Evolutionary conservation across 2,329 filamentous ascomycete genomes (phyloP), one percentile per base, ranked within the genome.

Genomic region (Xylariaceae sp.): DNA sequence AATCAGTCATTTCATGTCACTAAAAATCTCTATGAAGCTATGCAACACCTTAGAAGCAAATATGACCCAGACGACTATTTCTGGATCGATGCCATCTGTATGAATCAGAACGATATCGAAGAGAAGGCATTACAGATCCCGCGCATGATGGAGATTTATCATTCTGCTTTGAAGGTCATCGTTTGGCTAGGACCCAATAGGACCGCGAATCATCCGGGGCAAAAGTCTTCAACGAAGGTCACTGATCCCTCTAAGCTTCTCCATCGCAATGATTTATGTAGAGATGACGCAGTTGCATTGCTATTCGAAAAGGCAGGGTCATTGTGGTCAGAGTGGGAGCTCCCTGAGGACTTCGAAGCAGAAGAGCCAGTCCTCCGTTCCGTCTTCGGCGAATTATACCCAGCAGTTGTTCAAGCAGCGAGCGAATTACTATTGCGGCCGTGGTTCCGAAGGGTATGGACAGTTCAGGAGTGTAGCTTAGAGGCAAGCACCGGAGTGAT

Each of bases 391-490:
- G 47, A 47, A 9, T 42, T 17, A 19, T 60, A 43, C 11, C 42
- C 14, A 2, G 34, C 33, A 9, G 31, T 38, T 5, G 22, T n/a
- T 12, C 12, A 11, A n/a, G 51, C 19, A 12, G 54, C 12, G 14
- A 17, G 33, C 7, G 46, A 53, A 12, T 9, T 56, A 16, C 12
- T 62, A 1, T 1, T 7, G 1, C 51, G 54, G 2, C 52, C 56
- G 2, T 63, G 61, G 61, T 63, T 60, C 16, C 1, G 2, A 7
- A 60, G 61, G 12, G 14, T 53, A 2, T 63, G 61, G 61, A 63
- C 61, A 1, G 14, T 62, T 6, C 61, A 63, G 28, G 60, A 63
- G 12, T 47, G 51, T 13, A 58, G 53, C 22, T 14, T 61, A 6
- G 28, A 34, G 14, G 2, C 31, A 13, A 2, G 0, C 2, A 47